phyloP scores from a whole-genome alignment of 805 yeast species.

The Vanderwaltozyma tropicalis region DNA sequence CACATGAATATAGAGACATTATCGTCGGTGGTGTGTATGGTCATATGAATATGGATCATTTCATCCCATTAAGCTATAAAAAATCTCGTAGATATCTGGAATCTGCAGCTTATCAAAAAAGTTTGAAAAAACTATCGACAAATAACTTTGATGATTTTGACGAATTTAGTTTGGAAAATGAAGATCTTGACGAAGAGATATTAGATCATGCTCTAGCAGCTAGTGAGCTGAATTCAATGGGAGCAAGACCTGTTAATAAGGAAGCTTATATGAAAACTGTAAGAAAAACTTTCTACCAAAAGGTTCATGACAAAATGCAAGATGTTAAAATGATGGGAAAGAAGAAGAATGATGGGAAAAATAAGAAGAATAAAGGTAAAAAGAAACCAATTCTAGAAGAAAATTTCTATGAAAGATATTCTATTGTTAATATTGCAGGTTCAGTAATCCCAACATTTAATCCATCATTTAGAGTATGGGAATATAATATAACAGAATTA shows the following conservation, averaged over 20 bases:
- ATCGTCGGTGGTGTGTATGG: constrained; percentile 79
- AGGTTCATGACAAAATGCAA: constrained; percentile 29
- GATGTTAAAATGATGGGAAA: constrained; percentile 10
- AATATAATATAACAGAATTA: constrained; percentile 60
- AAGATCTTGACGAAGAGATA: constrained; percentile 9
- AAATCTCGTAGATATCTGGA: constrained; percentile 45
- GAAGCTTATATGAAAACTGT: constrained; percentile 51
- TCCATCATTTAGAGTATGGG: constrained; percentile 80
- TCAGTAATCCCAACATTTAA: constrained; percentile 79
- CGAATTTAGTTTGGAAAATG: constrained; percentile 8
- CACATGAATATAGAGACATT: constrained; percentile 72
- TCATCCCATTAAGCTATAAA: constrained; percentile 62
- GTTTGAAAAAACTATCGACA: background rate
- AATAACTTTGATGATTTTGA: constrained; percentile 9
- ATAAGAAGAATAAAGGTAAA: constrained; percentile 4
- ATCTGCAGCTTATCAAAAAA: constrained; percentile 6
- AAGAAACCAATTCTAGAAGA: constrained; percentile 6
- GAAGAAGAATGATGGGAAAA: constrained; percentile 12
- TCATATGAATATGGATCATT: constrained; percentile 86
- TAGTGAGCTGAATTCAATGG: constrained; percentile 33
- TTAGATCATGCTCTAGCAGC: constrained; percentile 29
- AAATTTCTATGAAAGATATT: constrained; percentile 44
- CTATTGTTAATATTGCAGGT: constrained; percentile 59
- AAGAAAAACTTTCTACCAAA: constrained; percentile 43
- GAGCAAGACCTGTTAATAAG: constrained; percentile 62